A percentile compares a stretch with the other conserved stretches of the same genome.
phyloP scores from a whole-genome alignment of 2,329 filamentous ascomycete species.

The Cytospora paraplurivora region DNA sequence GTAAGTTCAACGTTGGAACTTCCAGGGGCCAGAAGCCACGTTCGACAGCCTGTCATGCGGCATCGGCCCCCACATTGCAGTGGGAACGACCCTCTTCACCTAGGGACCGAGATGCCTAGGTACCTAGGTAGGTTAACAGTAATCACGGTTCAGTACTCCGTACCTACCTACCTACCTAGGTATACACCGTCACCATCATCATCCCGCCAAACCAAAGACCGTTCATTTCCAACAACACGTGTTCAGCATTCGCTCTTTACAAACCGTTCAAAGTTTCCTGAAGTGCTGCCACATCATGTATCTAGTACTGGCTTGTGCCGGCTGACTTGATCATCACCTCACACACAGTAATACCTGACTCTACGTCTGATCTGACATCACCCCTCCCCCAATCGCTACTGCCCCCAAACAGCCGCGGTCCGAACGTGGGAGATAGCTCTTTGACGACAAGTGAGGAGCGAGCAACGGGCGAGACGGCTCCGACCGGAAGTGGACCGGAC shows the following conservation, averaged over 20 bases:
- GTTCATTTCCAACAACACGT: not conserved
- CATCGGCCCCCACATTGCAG: slow-evolving; percentile 2
- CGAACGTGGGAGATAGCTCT: slow-evolving; percentile 6
- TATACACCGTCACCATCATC: not conserved
- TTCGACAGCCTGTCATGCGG: not conserved
- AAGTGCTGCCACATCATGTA: slow-evolving; percentile 9
- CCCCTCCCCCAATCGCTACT: not conserved
- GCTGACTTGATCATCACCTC: not conserved
- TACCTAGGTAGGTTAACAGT: no score
- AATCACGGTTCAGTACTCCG: not conserved
- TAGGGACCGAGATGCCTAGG: no score
- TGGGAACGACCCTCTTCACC: not conserved
- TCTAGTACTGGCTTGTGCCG: slow-evolving; percentile 2
- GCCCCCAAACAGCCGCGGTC: not conserved
- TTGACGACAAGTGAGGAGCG: slow-evolving; percentile 10
- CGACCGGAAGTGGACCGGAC: not conserved
- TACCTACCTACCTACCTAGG: no score
- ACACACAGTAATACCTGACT: not conserved
- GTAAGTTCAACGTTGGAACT: not conserved
- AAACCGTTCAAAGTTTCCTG: not conserved
- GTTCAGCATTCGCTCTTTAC: not conserved
- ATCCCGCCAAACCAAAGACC: not conserved
- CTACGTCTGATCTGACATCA: slow-evolving; percentile 8
- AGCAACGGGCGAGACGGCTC: not conserved
- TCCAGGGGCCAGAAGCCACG: not conserved